phyloP scores from a whole-genome alignment of 1,284 basidiomycete genomes.

The Rhodotorula mucilaginosa region DNA sequence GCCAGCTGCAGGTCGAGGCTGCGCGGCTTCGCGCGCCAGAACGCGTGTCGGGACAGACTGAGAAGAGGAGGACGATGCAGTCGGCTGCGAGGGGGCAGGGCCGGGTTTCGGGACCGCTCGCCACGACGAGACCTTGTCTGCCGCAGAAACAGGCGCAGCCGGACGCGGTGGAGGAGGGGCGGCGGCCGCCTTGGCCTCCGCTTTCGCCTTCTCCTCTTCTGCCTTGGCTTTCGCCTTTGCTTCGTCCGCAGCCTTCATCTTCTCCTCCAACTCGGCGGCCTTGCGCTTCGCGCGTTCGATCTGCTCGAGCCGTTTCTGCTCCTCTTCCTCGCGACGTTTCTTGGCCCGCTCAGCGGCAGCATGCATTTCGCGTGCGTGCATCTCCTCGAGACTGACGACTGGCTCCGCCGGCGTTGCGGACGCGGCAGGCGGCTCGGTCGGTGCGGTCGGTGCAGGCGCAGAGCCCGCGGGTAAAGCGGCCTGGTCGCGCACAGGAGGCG shows the following conservation, averaged over 20 bases:
- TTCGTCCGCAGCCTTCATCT: slow-evolving; percentile 50
- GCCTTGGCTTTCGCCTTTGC: not conserved
- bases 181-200: not conserved
- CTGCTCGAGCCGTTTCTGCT: slow-evolving; percentile 77
- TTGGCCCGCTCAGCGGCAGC: slow-evolving; percentile 82
- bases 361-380: slow-evolving; percentile 81
- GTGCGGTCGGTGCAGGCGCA: not conserved
- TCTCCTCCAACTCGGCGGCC: slow-evolving; percentile 77
- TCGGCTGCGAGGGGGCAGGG: not conserved
- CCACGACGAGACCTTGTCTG: slow-evolving; percentile 23
- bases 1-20: not conserved
- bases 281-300: slow-evolving; percentile 80
- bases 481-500: not conserved
- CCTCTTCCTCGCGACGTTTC: slow-evolving; percentile 68
- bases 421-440: not conserved
- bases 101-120: slow-evolving; percentile 19
- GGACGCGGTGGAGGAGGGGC: not conserved
- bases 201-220: not conserved
- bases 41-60: slow-evolving; percentile 17
- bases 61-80: not conserved
- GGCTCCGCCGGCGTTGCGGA: slow-evolving; percentile 42
- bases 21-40: slow-evolving; percentile 17
- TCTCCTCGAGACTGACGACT: slow-evolving; percentile 61
- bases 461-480: not conserved
- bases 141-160: not conserved